Evolutionary conservation across 345 rosid genomes (phyloP).

Genomic region (Atalantia buxifolia): DNA sequence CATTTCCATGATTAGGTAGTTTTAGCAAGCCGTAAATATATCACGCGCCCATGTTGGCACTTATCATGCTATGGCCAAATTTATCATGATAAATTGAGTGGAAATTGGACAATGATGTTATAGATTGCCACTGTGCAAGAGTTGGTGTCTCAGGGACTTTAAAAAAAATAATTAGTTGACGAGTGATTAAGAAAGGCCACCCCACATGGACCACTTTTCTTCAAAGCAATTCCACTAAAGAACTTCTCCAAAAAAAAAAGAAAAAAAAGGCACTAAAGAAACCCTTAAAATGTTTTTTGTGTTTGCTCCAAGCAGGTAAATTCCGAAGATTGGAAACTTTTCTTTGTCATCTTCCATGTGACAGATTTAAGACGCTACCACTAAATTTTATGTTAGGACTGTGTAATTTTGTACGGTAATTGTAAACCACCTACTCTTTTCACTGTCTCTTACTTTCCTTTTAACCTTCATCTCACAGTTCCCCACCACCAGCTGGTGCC

Average conservation of each 20-base stretch:
- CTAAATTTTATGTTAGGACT: too few species aligned
- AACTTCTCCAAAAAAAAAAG: too few species aligned
- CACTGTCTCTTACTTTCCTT: too few species aligned
- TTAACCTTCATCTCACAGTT: background rate
- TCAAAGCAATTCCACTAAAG: conserved; percentile 17
- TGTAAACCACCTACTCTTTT: background rate
- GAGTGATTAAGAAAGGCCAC: conserved; percentile 45
- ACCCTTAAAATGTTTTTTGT: too few species aligned
- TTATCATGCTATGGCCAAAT: background rate
- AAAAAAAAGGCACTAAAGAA: background rate
- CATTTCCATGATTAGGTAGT: background rate
- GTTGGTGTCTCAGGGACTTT: conserved; percentile 16
- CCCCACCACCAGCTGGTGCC: conserved; percentile 26
- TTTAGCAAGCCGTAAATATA: background rate
- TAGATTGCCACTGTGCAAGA: conserved; percentile 14
- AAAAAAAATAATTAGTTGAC: conserved; percentile 18
- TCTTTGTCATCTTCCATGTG: background rate
- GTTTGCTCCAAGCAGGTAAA: background rate
- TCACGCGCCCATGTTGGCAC: too few species aligned
- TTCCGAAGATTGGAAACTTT: conserved; percentile 5
- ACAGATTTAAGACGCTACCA: background rate
- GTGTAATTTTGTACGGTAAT: background rate
- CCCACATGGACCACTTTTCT: conserved; percentile 22
- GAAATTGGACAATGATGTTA: conserved; percentile 10
- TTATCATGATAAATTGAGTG: conserved; percentile 7